Base-by-base conservation (phyloP, 2,329 filamentous ascomycete genomes). In the Trichoderma aggressivum region DNA sequence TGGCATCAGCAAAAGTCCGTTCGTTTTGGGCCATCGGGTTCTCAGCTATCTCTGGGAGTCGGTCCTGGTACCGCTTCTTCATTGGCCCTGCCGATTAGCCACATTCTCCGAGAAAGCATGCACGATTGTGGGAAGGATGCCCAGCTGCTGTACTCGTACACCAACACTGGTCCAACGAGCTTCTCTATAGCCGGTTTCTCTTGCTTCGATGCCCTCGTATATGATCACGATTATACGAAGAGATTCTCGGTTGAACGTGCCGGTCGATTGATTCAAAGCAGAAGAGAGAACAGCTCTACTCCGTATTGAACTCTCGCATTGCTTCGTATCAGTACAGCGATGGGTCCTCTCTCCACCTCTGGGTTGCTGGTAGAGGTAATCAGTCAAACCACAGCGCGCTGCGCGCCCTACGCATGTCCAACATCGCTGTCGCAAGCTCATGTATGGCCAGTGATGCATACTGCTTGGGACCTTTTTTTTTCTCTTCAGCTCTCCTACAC, bases 1-100 rank as follows among this genome's bases (percentile, higher is more conserved):
- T 67, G 53, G 64, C 64, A 43, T 39, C 16, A 39, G 28, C 64
- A 59, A 67, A 67, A 67, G 64, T 59, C 11, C 64, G 5, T 58
- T 43, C 64, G 14, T 18, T 43, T 30, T 58, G 53, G 64, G 50
- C 53, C n/a, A 67, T 11, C 26, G 30, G 24, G 10, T 36, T 34
- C 47, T 39, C 53, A 36, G 39, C 39, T 65, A 34, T 26, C 24
- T 50, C 14, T 65, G 32, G 34, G 11, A 26, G 47, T 30, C 21
- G 24, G 28, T 7, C 53, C 18, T 43, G 34, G 10, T 21, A 24
- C 34, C 18, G 14, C 21, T 14, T n/a, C 63, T 55, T 4, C 21
- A 55, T 56, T 66, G 50, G 34, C 34, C n/a, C 43, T 62, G 12
- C 16, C 14, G 34, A 21, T 50, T 50, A 21, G 43, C 43, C n/a